Evolutionary conservation across 495 filamentous ascomycete genomes (phyloP), one percentile per base, ranked within the genome.

Genomic region (Cladorrhinum samala): DNA sequence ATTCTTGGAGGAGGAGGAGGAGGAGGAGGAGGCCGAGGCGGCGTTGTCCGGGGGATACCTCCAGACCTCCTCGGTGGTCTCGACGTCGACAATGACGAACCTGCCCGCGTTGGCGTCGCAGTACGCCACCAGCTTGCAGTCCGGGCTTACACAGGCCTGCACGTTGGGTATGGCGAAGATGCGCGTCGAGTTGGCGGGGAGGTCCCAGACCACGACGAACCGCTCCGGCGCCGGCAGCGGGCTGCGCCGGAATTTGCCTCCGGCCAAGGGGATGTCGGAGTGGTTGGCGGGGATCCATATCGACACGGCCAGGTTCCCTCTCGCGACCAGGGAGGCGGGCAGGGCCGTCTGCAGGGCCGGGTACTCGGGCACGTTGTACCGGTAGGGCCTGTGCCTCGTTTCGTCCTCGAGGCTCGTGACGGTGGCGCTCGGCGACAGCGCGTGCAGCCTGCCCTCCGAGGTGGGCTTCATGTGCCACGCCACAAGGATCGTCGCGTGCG

Each of bases 231-330:
- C 50, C 0, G 54, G 46, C 2, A 52, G 46, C 0, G 56, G 48
- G 2, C 44, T 53, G 1, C 45, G 53, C 9, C 45, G 42, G 45
- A 48, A 64, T 18, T 57, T 62, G 20, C 38, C 45, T 1, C 54
- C 57, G n/a, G 56, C 43, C 16, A 61, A 24, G 30, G 57, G 47
- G n/a, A 61, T 45, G 36, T 64, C 57, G 9, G 42, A 20, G 44
- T 61, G 57, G 27, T 52, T 59, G 33, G 64, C 57, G 2, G 65
- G 65, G 19, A 68, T 68, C 65, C 65, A 68, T 37, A 66, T 56
- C 2, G 58, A 62, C 9, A 68, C 60, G 3, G 54, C 58, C 2
- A 40, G 21, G 23, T 18, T 54, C 21, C 61, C 63, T 41, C 56
- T 56, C 1, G 63, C 55, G 30, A 37, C 58, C n/a, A 68, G 58